These are phyloP conservation scores for Pythium volutum DNA, from an alignment of 352 stramenopile species.

Conservation along the genomic window DNA sequence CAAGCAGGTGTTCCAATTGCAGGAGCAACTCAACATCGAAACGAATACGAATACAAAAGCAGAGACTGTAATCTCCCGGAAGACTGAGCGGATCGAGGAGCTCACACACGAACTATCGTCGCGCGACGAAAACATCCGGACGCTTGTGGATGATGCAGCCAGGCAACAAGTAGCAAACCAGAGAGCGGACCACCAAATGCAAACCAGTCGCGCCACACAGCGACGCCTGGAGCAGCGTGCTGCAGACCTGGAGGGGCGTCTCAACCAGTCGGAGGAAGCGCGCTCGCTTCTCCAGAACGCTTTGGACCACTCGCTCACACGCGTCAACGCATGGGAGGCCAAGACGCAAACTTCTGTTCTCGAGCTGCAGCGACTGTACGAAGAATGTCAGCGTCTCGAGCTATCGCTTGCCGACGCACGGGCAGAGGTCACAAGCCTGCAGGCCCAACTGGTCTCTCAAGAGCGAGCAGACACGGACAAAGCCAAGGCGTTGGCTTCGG, in stretches of 20 bases:
- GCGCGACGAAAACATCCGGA: neutral
- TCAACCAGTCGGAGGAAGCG: constrained; percentile 8
- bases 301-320: neutral
- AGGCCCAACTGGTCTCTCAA: neutral
- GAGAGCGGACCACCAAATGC: neutral
- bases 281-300: neutral
- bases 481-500: no score
- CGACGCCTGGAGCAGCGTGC: constrained; percentile 5
- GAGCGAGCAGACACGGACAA: neutral
- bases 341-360: neutral
- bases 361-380: constrained; percentile 5
- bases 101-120: neutral
- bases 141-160: neutral
- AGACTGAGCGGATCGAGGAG: neutral
- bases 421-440: neutral
- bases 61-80: neutral
- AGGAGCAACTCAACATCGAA: neutral
- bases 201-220: neutral
- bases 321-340: neutral
- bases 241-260: constrained; percentile 12
- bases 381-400: constrained; percentile 10
- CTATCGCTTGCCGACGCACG: neutral
- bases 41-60: neutral
- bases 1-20: neutral
- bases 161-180: neutral